phyloP scores from a whole-genome alignment of 2,329 filamentous ascomycete species.

The Bipolaris bicolor region DNA sequence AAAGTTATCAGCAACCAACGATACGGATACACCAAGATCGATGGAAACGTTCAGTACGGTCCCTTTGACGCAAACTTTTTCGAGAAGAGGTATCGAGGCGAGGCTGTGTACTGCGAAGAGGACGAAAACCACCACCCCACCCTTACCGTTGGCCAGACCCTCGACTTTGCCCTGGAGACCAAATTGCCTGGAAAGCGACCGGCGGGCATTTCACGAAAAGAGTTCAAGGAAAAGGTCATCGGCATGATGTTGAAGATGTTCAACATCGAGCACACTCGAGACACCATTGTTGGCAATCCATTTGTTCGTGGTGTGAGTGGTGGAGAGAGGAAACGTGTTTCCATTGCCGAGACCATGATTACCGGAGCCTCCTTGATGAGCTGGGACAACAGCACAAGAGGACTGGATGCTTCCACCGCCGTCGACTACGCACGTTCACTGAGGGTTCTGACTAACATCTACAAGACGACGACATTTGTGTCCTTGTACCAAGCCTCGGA shows the following conservation, averaged over 20 bases:
- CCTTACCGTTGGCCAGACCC: conserved; percentile 84
- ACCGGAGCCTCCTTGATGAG: conserved; percentile 73
- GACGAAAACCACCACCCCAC: conserved; percentile 87
- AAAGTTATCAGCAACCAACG: conserved; percentile 63
- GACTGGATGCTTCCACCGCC: conserved; percentile 57
- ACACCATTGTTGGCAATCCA: conserved; percentile 83
- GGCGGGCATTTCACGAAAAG: conserved; percentile 70
- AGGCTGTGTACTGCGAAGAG: conserved; percentile 85
- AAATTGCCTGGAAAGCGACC: conserved; percentile 84
- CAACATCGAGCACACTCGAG: conserved; percentile 86
- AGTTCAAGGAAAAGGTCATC: conserved; percentile 79
- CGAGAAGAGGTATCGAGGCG: conserved; percentile 73
- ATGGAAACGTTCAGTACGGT: conserved; percentile 78
- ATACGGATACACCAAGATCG: conserved; percentile 64
- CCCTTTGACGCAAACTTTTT: conserved; percentile 75
- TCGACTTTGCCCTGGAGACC: conserved; percentile 82
- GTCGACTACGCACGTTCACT: conserved; percentile 57
- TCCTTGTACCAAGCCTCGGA: conserved; percentile 86
- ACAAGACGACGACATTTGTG: conserved; percentile 83
- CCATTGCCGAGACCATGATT: conserved; percentile 81
- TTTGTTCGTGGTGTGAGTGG: conserved; percentile 80
- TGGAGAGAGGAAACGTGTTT: conserved; percentile 79
- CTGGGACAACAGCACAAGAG: conserved; percentile 62
- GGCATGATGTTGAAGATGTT: conserved; percentile 85
- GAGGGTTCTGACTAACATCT: conserved; percentile 75